phyloP scores from a whole-genome alignment of 75 land plant genomes.

The Chamaecyparis obtusa region DNA sequence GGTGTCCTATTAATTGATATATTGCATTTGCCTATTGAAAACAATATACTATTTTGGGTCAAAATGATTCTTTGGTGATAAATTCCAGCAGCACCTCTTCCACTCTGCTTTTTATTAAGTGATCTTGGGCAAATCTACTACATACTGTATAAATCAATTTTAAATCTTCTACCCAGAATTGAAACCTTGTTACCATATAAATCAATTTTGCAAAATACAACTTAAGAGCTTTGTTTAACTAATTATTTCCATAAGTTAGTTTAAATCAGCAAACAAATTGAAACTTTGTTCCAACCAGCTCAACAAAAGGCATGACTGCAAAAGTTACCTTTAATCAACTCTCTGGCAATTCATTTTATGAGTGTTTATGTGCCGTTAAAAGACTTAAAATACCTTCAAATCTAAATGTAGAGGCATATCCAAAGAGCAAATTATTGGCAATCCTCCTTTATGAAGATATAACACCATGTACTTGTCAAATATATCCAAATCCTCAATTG shows the following conservation, averaged over 20 bases:
- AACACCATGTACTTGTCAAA: conserved; percentile 82
- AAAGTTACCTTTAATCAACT: not conserved
- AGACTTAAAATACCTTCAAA: not conserved
- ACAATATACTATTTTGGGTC: not conserved
- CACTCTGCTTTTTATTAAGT: not conserved
- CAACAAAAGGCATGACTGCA: not conserved
- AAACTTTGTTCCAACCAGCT: not conserved
- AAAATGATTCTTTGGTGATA: not conserved
- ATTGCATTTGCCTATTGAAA: too few species aligned
- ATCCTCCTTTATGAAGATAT: conserved; percentile 52
- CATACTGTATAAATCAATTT: not conserved
- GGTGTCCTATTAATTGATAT: too few species aligned
- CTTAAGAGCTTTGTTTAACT: too few species aligned
- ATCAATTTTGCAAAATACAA: not conserved
- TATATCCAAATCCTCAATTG: conserved; percentile 88
- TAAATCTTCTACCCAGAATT: too few species aligned
- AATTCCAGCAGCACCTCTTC: not conserved
- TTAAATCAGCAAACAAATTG: not conserved
- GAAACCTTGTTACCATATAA: not conserved
- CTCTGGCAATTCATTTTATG: not conserved
- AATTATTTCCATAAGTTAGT: not conserved
- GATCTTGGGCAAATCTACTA: not conserved
- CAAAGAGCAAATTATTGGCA: conserved; percentile 64
- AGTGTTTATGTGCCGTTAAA: not conserved
- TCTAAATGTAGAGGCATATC: conserved; percentile 50